Conservation (phyloP, 2,329 filamentous ascomycete genomes). For the Alternaria sp. region DNA sequence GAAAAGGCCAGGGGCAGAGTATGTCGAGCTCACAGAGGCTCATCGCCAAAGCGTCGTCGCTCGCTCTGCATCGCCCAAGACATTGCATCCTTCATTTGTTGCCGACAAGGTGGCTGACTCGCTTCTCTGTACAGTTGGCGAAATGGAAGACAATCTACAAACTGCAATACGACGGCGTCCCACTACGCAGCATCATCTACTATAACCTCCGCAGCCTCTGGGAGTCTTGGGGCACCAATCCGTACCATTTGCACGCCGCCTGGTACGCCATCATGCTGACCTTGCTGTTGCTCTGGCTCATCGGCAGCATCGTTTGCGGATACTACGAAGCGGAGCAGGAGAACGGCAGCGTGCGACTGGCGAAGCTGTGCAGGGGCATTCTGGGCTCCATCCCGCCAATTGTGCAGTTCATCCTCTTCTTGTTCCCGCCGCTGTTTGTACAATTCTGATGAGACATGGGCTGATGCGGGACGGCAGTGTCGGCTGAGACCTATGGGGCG, state of each 20-base stretch:
- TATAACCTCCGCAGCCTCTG: constrained; percentile 1
- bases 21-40: background rate
- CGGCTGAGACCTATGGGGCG: background rate
- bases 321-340: constrained; percentile 6
- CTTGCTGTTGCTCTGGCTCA: constrained; percentile 3
- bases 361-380: constrained; percentile 6
- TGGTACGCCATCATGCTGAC: constrained; percentile 11
- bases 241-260: constrained; percentile 5
- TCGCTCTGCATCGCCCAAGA: background rate
- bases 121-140: background rate
- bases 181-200: background rate
- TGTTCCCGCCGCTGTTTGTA: constrained; percentile 17
- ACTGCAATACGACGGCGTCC: constrained; percentile 7
- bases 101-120: background rate
- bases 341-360: background rate
- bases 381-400: constrained; percentile 12
- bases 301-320: constrained; percentile 9
- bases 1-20: constrained; percentile 1
- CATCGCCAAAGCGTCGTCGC: background rate
- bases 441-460: constrained; percentile 8
- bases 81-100: background rate
- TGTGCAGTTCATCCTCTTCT: constrained; percentile 12
- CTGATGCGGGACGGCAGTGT: background rate
- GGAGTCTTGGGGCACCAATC: constrained; percentile 11
- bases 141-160: background rate